Base-by-base conservation (phyloP, 163 green algal species). In the Chlorella variabilis region DNA sequence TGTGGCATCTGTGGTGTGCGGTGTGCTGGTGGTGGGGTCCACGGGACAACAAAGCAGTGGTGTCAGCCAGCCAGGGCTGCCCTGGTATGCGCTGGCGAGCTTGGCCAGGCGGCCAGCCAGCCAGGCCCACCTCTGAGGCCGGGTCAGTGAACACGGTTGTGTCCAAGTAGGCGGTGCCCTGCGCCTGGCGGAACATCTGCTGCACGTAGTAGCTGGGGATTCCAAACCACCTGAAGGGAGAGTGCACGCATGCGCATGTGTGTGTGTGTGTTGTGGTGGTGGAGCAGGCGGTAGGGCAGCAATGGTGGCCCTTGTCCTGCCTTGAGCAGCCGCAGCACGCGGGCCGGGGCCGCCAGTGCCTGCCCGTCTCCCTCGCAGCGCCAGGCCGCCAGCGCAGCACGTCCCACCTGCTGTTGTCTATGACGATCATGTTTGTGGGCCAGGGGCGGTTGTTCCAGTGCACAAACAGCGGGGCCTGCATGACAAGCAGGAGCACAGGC, bases 201-300 rank as follows among this genome's bases (percentile, higher is more conserved):
- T 93, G 89, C 63, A 93, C 89, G 48, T 90, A 76, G 83, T 93
- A 93, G 45, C 63, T 84, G 25, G 86, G 83, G 49, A 86, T 93
- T 20, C 83, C 85, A 78, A 86, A 93, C 61, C 61, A 84, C 77
- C 86, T 87, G 80, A 21, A 34, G 15, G 6, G 33, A 54, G 17
- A 5, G n/a, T n/a, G n/a, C n/a, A n/a, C n/a, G n/a, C n/a, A n/a
- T n/a, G n/a, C n/a, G n/a, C n/a, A n/a, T n/a, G n/a, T n/a, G n/a
- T n/a, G n/a, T n/a, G n/a, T n/a, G n/a, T n/a, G n/a, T n/a, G n/a
- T n/a, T n/a, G n/a, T n/a, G 70, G 17, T 25, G 48, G 31, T 23
- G 41, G 1, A 33, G 31, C 18, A 66, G 36, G 65, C 34, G 34
- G 36, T 15, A 54, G 45, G 11, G 15, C 45, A 54, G 45, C 45